Base-by-base conservation (phyloP, 306 rosid species). In the Betula pendula region DNA sequence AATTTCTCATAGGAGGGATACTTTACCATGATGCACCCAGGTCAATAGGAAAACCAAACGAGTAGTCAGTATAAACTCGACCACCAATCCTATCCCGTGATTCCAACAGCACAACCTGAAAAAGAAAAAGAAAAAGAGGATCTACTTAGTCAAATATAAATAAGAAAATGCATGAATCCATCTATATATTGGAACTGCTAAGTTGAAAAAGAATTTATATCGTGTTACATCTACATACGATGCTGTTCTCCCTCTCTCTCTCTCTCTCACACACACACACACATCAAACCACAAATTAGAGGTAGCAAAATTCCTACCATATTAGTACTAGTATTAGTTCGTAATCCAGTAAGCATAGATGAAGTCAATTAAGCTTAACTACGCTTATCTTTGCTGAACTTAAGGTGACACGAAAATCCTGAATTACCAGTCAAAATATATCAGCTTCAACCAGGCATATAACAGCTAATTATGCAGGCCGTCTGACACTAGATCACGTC, bases 1-100 rank as follows among this genome's bases (percentile, higher is more conserved):
- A 62, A 51, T 67, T 51, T 62, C 76, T 73, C 31, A 49, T 70
- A 48, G 51, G 24, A 33, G 44, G 27, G 31, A 75, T 48, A 42
- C 31, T 48, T 81, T 88, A 95, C 99, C 99, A 96, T 71, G 99
- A 96, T 53, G 99, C 98, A 48, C 99, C 99, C 33, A 96, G 84
- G 85, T 96, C 99, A 72, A 96, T 82, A 40, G 98, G 99, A 87
- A 92, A 96, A 72, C 99, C 99, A 84, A 96, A 96, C 14, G 99
- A 88, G 82, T 92, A 89, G 87, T 92, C 92, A 4, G 99, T 96
- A 67, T 87, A 84, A 68, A 96, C 90, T 65, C 99, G 93, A 56
- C 99, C 99, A 40, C 99, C 99, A 69, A 96, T 82, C 76, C 99
- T 84, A 53, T 91, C 98, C 38, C 98, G 86, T 33, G 96, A 88